Percentiles rank a stretch among this genome's conserved stretches.
phyloP scores from a whole-genome alignment of 768 basidiomycete species.

The Suillus occidentalis region DNA sequence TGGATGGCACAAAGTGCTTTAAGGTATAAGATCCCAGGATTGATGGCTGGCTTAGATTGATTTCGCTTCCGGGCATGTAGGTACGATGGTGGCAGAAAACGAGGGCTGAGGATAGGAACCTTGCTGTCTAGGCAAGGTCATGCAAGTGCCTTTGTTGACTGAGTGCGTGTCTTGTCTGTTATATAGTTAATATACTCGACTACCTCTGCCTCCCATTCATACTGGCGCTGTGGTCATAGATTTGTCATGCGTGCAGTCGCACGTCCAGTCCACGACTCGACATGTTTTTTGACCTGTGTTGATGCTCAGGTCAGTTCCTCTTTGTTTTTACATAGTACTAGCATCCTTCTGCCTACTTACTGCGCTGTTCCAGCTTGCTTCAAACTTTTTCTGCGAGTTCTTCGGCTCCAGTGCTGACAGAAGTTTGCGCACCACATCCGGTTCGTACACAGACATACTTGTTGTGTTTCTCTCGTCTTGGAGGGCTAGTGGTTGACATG shows the following conservation, averaged over 20 bases:
- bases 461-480: not conserved
- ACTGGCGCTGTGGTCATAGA: too few relatives aligned
- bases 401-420: not conserved
- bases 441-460: not conserved
- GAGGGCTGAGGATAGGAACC: slow-evolving; percentile 24
- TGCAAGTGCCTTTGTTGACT: not conserved
- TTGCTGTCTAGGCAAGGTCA: slow-evolving; percentile 5
- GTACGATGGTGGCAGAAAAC: slow-evolving; percentile 22
- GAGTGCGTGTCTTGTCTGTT: too few relatives aligned
- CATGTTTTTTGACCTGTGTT: too few relatives aligned
- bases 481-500: too few relatives aligned
- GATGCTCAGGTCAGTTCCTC: too few relatives aligned
- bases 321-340: too few relatives aligned
- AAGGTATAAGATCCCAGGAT: not conserved
- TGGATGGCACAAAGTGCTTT: slow-evolving; percentile 10
- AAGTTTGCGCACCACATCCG: not conserved
- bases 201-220: too few relatives aligned
- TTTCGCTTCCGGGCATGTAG: slow-evolving; percentile 10
- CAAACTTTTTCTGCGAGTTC: not conserved
- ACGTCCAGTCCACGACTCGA: too few relatives aligned
- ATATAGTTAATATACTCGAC: too few relatives aligned
- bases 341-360: not conserved
- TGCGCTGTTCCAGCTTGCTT: not conserved
- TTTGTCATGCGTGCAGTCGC: too few relatives aligned
- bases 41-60: not conserved